These are phyloP conservation scores for Talaromyces marneffei DNA, from an alignment of 2,329 filamentous ascomycete species.

Conservation along the genomic window DNA sequence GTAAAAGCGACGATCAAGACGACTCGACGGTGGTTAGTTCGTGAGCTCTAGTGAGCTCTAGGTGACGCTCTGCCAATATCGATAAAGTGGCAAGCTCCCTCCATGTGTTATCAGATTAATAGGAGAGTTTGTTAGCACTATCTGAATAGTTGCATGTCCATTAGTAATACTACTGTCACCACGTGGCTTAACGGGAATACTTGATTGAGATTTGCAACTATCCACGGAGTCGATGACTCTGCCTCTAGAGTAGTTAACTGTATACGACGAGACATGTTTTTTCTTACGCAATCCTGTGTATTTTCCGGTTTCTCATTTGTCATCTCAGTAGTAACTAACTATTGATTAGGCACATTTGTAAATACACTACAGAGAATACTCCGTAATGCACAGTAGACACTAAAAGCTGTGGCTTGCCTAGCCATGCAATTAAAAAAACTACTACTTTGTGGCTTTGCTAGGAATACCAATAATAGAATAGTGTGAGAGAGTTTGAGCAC, in stretches of 20 bases:
- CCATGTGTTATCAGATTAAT: neutral
- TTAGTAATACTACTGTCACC: neutral
- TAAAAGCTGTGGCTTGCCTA: too few relatives aligned
- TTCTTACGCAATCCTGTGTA: too few relatives aligned
- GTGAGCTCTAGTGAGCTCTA: neutral
- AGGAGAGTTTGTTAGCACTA: neutral
- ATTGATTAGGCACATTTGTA: too few relatives aligned
- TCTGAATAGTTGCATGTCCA: neutral
- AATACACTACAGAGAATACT: too few relatives aligned
- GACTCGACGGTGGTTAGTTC: neutral
- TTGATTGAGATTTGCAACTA: neutral
- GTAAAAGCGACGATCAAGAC: slow-evolving; percentile 12
- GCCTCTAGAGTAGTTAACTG: too few relatives aligned
- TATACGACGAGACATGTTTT: too few relatives aligned
- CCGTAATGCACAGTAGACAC: too few relatives aligned
- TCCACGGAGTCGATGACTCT: neutral
- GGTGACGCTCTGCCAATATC: neutral
- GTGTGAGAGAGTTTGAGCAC: slow-evolving; percentile 1
- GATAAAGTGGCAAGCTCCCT: neutral
- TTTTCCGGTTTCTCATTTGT: too few relatives aligned
- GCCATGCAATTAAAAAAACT: neutral
- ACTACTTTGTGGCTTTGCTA: neutral
- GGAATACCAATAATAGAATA: neutral
- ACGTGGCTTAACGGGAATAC: neutral
- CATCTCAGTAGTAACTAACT: too few relatives aligned